Conservation (phyloP, 2,329 filamentous ascomycete species). For the Tolypocladium capitatum region DNA sequence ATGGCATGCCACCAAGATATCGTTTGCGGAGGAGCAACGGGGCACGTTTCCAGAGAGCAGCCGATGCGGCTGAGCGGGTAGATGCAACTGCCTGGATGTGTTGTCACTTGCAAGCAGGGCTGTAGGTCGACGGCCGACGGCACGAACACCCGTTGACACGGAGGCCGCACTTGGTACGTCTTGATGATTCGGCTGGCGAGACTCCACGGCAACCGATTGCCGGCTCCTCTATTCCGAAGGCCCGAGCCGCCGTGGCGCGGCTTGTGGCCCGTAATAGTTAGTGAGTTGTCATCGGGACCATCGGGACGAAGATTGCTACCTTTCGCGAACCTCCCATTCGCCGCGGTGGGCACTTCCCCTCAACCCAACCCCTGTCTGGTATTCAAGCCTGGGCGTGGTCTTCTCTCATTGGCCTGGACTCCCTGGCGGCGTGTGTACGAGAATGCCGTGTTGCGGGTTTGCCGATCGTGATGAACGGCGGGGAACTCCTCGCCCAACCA, state of each 20-base stretch:
- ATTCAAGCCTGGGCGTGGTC: not conserved
- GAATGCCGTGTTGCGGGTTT: not conserved
- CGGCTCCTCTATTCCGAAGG: not conserved
- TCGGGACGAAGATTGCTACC: not conserved
- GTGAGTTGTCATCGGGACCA: no score
- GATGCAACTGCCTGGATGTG: not conserved
- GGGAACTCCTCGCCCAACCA: not conserved
- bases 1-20: not conserved
- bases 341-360: not conserved
- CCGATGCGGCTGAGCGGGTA: no score
- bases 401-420: not conserved
- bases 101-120: not conserved
- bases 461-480: not conserved
- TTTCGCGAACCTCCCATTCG: not conserved
- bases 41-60: no score
- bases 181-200: not conserved
- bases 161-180: no score
- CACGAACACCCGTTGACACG: not conserved
- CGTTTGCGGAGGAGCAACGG: no score
- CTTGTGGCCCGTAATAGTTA: not conserved
- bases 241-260: not conserved
- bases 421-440: not conserved
- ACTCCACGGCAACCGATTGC: not conserved
- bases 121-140: no score
- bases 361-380: not conserved